Conservation (phyloP, 768 basidiomycete genomes). For the Leccinum pellstonianum region DNA sequence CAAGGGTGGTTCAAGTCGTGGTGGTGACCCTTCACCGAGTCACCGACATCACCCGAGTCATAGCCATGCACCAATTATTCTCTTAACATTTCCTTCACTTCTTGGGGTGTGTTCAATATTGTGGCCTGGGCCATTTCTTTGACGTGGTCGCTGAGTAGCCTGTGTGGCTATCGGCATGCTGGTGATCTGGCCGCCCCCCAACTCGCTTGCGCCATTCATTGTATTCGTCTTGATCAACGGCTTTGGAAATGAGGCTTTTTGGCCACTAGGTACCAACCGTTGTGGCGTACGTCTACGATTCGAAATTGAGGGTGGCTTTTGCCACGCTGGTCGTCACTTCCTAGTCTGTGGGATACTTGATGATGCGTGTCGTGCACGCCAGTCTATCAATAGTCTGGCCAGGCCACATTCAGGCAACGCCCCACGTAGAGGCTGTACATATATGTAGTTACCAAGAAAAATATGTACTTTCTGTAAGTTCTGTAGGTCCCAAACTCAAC, state of each 20-base stretch:
- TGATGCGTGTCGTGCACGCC: neutral
- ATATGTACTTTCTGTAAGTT: too few relatives aligned
- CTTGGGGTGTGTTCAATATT: constrained; percentile 9
- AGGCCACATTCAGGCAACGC: too few relatives aligned
- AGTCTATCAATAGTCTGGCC: neutral
- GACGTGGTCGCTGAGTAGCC: constrained; percentile 27
- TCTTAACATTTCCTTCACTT: constrained; percentile 20
- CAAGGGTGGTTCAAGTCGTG: constrained; percentile 28
- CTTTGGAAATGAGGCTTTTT: constrained; percentile 33
- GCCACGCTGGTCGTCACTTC: constrained; percentile 34
- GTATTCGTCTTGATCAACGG: constrained; percentile 30
- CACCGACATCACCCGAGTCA: neutral
- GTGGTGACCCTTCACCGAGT: constrained; percentile 16
- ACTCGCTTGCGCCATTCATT: constrained; percentile 24
- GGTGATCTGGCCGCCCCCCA: constrained; percentile 30
- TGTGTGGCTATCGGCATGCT: constrained; percentile 31
- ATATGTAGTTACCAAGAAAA: too few relatives aligned
- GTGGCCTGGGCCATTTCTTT: constrained; percentile 28
- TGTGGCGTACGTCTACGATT: constrained; percentile 30
- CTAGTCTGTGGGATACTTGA: constrained; percentile 25
- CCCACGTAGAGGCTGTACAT: too few relatives aligned
- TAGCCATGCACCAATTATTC: constrained; percentile 3
- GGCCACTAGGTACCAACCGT: constrained; percentile 32
- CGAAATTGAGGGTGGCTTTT: constrained; percentile 32
- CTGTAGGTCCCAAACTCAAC: too few relatives aligned